A percentile compares a stretch with the other conserved stretches of the same genome.
phyloP scores from a whole-genome alignment of 108 stramenopile genomes.

The Mayamaea pseudoterrestris region DNA sequence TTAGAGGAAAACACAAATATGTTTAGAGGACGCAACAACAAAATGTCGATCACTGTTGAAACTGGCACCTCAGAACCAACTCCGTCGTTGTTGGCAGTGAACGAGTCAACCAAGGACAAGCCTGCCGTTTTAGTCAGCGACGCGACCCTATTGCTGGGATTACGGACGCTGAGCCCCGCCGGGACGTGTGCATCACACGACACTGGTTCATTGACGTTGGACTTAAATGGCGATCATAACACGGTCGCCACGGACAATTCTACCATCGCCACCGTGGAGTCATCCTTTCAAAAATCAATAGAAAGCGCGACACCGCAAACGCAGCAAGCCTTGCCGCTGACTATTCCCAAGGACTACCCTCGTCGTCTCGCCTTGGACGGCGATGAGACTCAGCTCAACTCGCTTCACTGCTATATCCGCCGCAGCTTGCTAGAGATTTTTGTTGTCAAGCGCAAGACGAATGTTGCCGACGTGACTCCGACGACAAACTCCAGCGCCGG shows the following conservation, averaged over 20 bases:
- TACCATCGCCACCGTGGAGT: no score
- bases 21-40: neutral
- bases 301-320: neutral
- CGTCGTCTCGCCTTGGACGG: conserved; percentile 18
- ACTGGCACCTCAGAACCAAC: neutral
- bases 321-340: neutral
- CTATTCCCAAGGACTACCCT: conserved; percentile 25
- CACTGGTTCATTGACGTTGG: neutral
- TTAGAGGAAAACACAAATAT: neutral
- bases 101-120: neutral
- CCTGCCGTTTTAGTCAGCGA: neutral
- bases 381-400: conserved; percentile 32
- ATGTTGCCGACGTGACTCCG: conserved; percentile 37
- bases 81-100: neutral
- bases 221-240: no score
- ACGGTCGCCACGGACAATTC: no score
- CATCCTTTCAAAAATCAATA: neutral
- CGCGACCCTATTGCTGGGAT: neutral
- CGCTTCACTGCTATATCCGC: conserved; percentile 41
- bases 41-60: neutral
- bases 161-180: neutral
- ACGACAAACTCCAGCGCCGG: conserved; percentile 39
- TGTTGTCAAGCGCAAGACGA: conserved; percentile 16
- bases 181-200: neutral
- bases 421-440: conserved; percentile 39